A percentile compares a stretch with the other conserved stretches of the same genome.
phyloP scores from a whole-genome alignment of 805 yeast genomes.

The Kuraishia capsulata region DNA sequence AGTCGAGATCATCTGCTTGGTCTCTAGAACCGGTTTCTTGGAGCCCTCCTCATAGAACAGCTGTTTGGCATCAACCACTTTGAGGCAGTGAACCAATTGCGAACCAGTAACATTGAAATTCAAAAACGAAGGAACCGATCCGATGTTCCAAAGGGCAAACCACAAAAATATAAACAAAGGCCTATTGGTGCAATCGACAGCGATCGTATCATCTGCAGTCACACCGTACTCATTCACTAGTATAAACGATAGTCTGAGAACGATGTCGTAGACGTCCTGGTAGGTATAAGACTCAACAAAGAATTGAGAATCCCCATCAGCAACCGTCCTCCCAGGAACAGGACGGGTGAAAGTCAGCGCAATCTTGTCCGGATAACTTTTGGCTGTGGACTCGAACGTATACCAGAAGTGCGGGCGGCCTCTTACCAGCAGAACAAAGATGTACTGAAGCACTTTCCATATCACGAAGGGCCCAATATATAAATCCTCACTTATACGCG shows the following conservation, averaged over 20 bases:
- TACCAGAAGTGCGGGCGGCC: constrained; percentile 62
- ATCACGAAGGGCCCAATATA: constrained; percentile 36
- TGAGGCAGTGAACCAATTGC: constrained; percentile 74
- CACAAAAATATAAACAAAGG: constrained; percentile 74
- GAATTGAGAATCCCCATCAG: constrained; percentile 45
- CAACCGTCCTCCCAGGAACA: constrained; percentile 24
- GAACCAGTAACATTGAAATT: constrained; percentile 70
- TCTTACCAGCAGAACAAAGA: constrained; percentile 19
- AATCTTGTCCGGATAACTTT: constrained; percentile 33
- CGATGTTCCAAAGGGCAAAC: constrained; percentile 86
- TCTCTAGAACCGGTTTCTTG: constrained; percentile 38
- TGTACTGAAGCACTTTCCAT: constrained; percentile 30
- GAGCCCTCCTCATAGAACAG: constrained; percentile 73
- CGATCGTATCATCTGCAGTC: constrained; percentile 58
- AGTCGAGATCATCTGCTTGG: constrained; percentile 24
- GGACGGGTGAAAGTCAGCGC: constrained; percentile 64
- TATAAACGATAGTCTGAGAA: constrained; percentile 57
- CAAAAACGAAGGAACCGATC: constrained; percentile 81
- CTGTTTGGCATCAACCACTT: constrained; percentile 51
- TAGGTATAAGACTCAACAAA: constrained; percentile 58
- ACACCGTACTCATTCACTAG: constrained; percentile 57
- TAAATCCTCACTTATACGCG: constrained; percentile 37
- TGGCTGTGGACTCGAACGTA: constrained; percentile 48
- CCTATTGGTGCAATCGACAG: constrained; percentile 70
- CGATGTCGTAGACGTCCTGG: constrained; percentile 54